Evolutionary conservation across 345 rosid species (phyloP).

Genomic region (Melaleuca alternifolia): DNA sequence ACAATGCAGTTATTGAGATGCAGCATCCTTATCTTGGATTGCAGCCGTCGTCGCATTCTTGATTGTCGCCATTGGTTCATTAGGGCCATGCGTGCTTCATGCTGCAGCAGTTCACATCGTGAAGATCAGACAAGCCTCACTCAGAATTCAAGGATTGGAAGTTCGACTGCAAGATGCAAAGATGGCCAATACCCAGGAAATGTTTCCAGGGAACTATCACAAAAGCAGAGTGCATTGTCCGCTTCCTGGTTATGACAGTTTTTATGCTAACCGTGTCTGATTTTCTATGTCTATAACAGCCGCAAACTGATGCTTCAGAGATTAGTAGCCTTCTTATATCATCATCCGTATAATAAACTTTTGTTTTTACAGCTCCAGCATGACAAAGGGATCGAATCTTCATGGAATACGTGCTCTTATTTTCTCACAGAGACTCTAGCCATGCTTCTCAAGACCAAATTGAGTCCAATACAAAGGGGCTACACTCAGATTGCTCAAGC

Average conservation of each 20-base stretch:
- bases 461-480: rapidly evolving
- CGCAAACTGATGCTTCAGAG: background rate
- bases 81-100: background rate
- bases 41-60: background rate
- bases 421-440: rapidly evolving
- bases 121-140: background rate
- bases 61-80: background rate
- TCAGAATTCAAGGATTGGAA: background rate
- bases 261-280: background rate
- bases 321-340: background rate
- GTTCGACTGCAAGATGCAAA: background rate
- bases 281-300: background rate
- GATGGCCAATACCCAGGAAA: background rate
- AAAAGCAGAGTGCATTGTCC: background rate
- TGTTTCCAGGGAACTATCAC: rapidly evolving
- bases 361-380: rapidly evolving
- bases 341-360: background rate
- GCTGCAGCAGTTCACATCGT: rapidly evolving
- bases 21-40: rapidly evolving
- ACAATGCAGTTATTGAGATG: background rate
- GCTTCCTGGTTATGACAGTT: rapidly evolving
- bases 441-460: background rate
- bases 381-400: background rate
- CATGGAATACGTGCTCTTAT: background rate
- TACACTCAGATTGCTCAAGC: background rate